Base-by-base conservation (phyloP, 164 flowering plant species). In the Echeveria elegans region DNA sequence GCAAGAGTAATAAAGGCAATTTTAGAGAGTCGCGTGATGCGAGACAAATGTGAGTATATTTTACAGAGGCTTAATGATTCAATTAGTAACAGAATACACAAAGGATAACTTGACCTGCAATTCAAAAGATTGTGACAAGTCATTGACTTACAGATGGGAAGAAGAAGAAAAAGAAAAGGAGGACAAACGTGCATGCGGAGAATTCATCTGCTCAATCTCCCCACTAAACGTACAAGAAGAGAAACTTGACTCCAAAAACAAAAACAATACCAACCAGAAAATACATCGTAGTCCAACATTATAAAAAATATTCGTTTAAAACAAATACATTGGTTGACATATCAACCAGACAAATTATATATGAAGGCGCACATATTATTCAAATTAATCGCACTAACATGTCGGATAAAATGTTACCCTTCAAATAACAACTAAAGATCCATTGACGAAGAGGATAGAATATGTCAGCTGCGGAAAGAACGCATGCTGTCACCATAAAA, bases 71-170 rank as follows among this genome's bases (percentile, higher is more conserved):
- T 53, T 24, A 26, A 53, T 26, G 60, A 26, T n/a, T n/a, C n/a
- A 52, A 9, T 29, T 21, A 23, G 28, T 6, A 53, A 50, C 21
- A 50, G 24, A 50, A 28, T 56, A 56, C 14, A 32, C 16, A 56
- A 28, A 56, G 61, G 15, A 56, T 3, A 56, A 56, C 61, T 56
- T 56, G 61, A 56, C 61, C 23, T 56, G 61, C 12, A 56, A 56
- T 56, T 56, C 30, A 56, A 56, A 56, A 56, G 61, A 52, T 23
- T 52, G 28, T 52, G 58, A 52, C 28, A 23, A 28, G 47, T 56
- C 61, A 56, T 56, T 56, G 61, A 56, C 61, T 56, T 56, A 23
- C 61, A 56, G 61, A 56, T 56, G 61, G 24, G 28, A 56, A 29
- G 18, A 56, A 12, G 12, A 26, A 2, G 61, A 56, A 18, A 19